Evolutionary conservation across 345 rosid species (phyloP).

Genomic region (Orychophragmus violaceus): DNA sequence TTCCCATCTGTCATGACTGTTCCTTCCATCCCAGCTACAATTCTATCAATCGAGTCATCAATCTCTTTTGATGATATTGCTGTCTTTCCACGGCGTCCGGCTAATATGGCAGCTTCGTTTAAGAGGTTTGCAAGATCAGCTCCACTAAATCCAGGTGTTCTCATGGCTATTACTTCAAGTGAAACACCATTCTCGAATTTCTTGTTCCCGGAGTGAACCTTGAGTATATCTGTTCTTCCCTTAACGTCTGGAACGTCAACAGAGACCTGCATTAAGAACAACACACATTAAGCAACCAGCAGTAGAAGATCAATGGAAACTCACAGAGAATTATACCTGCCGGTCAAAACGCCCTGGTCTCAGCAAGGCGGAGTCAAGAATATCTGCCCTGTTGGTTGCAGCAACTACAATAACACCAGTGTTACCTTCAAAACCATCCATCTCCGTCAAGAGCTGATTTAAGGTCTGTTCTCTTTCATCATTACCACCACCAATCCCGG

Average conservation of each 20-base stretch:
- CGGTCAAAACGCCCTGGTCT: slow-evolving; percentile 96
- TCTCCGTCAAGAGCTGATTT: slow-evolving; percentile 87
- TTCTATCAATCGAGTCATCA: slow-evolving; percentile 94
- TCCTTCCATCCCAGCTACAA: slow-evolving; percentile 98
- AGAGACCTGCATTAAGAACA: slow-evolving; percentile 54
- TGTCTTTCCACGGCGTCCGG: slow-evolving; percentile 87
- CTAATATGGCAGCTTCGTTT: slow-evolving; percentile 93
- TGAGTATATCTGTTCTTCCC: slow-evolving; percentile 88
- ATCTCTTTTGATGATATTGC: slow-evolving; percentile 84
- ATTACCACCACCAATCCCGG: slow-evolving; percentile 94
- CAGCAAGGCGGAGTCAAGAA: slow-evolving; percentile 82
- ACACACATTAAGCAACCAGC: background rate
- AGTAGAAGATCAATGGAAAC: slow-evolving; percentile 18
- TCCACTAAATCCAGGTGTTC: slow-evolving; percentile 97
- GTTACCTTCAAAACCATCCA: slow-evolving; percentile 98
- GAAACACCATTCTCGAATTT: slow-evolving; percentile 86
- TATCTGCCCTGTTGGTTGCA: slow-evolving; percentile 91
- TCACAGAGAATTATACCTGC: slow-evolving; percentile 39
- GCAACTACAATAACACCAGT: slow-evolving; percentile 89
- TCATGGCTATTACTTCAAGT: slow-evolving; percentile 85
- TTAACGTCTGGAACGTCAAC: slow-evolving; percentile 91
- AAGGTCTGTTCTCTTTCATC: slow-evolving; percentile 95
- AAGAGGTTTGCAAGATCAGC: slow-evolving; percentile 98
- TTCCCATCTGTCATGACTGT: slow-evolving; percentile 98
- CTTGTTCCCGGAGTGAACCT: slow-evolving; percentile 86